phyloP scores from a whole-genome alignment of 1,284 basidiomycete species.

The Meira nashicola region DNA sequence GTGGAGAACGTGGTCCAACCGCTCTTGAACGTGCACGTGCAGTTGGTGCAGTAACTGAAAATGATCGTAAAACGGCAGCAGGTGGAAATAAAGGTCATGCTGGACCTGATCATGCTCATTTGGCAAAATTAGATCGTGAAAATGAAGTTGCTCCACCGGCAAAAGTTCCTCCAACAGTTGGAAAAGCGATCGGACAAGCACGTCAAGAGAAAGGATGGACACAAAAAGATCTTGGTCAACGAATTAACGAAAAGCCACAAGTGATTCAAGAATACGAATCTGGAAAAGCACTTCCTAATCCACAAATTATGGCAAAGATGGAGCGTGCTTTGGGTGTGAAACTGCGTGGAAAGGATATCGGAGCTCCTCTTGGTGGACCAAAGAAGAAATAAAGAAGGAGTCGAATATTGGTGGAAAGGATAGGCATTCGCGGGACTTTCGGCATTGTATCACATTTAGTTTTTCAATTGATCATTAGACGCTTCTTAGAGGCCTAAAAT shows the following conservation, averaged over 20 bases:
- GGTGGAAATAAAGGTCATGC: slow-evolving; percentile 47
- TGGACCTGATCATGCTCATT: slow-evolving; percentile 47
- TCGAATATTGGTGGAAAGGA: neutral
- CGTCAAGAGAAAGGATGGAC: slow-evolving; percentile 72
- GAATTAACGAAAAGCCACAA: slow-evolving; percentile 67
- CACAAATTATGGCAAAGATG: slow-evolving; percentile 84
- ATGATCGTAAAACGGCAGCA: slow-evolving; percentile 54
- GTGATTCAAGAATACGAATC: slow-evolving; percentile 18
- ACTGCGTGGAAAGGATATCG: slow-evolving; percentile 61
- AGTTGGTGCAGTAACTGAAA: slow-evolving; percentile 55
- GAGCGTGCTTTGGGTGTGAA: slow-evolving; percentile 84
- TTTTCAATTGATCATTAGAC: neutral
- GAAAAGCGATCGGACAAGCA: slow-evolving; percentile 78
- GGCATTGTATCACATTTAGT: neutral
- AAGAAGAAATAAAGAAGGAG: slow-evolving; percentile 31
- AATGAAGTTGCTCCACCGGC: slow-evolving; percentile 93
- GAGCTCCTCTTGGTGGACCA: slow-evolving; percentile 34
- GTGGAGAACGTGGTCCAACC: slow-evolving; percentile 58
- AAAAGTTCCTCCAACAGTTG: slow-evolving; percentile 73
- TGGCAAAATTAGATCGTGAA: slow-evolving; percentile 50
- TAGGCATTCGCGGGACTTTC: neutral
- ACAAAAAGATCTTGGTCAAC: slow-evolving; percentile 90
- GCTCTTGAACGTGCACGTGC: slow-evolving; percentile 53
- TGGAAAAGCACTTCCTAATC: slow-evolving; percentile 79
- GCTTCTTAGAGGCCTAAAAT: neutral